Evolutionary conservation across 1,139 yeast species (phyloP).

Genomic region (Trichomonascaceae sp.): DNA sequence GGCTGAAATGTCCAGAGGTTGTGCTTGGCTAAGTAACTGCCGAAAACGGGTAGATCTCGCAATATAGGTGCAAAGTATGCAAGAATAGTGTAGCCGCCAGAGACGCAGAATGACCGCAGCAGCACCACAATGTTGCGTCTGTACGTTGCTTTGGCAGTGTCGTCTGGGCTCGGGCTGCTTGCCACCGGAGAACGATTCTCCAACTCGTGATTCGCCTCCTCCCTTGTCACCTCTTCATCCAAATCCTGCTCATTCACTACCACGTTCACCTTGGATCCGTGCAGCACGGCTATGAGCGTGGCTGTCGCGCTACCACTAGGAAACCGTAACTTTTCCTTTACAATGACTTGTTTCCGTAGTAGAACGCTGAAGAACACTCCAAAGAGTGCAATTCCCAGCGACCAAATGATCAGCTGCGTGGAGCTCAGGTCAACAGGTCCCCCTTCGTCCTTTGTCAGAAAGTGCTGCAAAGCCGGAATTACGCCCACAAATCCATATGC

Average conservation of each 20-base stretch:
- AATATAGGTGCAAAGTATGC: constrained; percentile 66
- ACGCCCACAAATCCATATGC: constrained; percentile 94
- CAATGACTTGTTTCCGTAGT: constrained; percentile 69
- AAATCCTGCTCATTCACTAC: constrained; percentile 5
- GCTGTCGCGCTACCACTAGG: constrained; percentile 98
- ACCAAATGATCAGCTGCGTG: constrained; percentile 61
- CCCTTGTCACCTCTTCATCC: constrained; percentile 7
- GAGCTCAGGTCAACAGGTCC: constrained; percentile 34
- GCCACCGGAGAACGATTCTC: too few relatives aligned
- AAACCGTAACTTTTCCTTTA: constrained; percentile 73
- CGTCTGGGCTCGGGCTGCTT: constrained; percentile 4
- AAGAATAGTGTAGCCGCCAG: constrained; percentile 58
- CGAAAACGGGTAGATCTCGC: constrained; percentile 64
- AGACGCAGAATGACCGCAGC: constrained; percentile 45
- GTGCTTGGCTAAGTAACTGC: constrained; percentile 43
- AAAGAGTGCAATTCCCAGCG: constrained; percentile 74
- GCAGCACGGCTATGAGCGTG: constrained; percentile 75
- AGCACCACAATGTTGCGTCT: constrained; percentile 46
- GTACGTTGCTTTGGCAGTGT: constrained; percentile 25
- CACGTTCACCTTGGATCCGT: constrained; percentile 25
- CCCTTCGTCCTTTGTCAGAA: constrained; percentile 63
- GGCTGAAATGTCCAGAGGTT: constrained; percentile 88
- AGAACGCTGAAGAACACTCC: constrained; percentile 95
- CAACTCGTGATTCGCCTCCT: constrained; percentile 5
- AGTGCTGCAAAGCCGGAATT: constrained; percentile 91